Evolutionary conservation across 352 stramenopile genomes (phyloP).

Genomic region (Phytophthora melonis): DNA sequence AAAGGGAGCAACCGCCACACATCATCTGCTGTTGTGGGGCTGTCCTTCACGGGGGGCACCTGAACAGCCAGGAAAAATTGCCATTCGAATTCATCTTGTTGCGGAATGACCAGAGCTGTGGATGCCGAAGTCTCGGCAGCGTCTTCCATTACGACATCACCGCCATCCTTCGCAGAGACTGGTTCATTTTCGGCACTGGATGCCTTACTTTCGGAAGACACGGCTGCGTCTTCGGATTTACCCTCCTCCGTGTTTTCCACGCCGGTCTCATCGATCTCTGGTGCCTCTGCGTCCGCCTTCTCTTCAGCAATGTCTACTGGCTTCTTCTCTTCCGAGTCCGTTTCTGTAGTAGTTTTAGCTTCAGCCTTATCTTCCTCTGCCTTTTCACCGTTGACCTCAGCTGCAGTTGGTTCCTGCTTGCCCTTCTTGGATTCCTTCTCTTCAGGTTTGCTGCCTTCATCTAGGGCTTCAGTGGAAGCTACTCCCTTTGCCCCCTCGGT

Average conservation of each 20-base stretch:
- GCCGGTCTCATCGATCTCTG: neutral
- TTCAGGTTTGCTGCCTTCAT: neutral
- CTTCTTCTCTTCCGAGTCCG: neutral
- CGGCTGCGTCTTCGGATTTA: neutral
- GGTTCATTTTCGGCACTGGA: constrained; percentile 19
- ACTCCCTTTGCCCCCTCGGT: constrained; percentile 2
- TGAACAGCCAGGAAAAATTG: constrained; percentile 63
- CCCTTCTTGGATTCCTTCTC: neutral
- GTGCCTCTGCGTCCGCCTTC: neutral
- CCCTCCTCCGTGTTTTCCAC: constrained; percentile 13
- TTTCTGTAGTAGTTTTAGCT: neutral
- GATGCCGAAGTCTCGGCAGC: constrained; percentile 7
- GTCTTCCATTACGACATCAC: constrained; percentile 36
- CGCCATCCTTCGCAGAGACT: constrained; percentile 11
- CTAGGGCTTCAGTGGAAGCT: neutral
- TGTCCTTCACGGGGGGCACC: constrained; percentile 14
- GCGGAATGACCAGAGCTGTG: constrained; percentile 23
- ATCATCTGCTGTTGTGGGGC: constrained; percentile 12
- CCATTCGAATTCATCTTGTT: constrained; percentile 44
- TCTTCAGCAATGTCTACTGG: neutral
- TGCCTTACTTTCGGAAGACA: constrained; percentile 16
- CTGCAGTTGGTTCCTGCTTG: neutral
- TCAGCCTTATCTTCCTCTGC: neutral
- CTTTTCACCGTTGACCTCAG: neutral
- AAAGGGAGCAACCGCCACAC: constrained; percentile 73